Conservation (phyloP, 305 asterid species). For the Fraxinus angustifolia region DNA sequence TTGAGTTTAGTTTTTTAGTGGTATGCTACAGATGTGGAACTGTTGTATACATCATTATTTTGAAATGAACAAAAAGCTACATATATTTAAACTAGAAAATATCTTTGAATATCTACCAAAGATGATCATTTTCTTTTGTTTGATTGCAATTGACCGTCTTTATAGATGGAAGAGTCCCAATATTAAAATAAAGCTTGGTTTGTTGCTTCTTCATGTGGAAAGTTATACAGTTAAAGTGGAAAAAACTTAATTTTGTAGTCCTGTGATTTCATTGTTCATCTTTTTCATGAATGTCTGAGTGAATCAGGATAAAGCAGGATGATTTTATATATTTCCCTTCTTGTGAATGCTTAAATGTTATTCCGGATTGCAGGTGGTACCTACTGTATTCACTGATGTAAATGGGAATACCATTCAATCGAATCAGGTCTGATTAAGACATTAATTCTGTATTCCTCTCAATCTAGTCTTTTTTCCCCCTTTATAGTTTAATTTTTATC, state of each 20-base stretch:
- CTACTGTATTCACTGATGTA: constrained; percentile 84
- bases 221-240: neutral
- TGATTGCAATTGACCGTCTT: neutral
- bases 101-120: neutral
- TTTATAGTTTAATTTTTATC: neutral
- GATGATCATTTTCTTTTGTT: neutral
- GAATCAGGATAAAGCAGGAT: neutral
- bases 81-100: neutral
- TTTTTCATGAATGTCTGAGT: neutral
- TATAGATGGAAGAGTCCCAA: neutral
- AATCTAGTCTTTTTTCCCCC: neutral
- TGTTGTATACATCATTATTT: neutral
- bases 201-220: neutral
- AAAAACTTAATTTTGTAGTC: neutral
- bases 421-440: constrained; percentile 60
- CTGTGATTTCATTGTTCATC: neutral
- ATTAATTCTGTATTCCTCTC: neutral
- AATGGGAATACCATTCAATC: constrained; percentile 72
- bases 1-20: neutral
- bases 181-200: neutral
- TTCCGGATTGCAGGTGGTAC: constrained; percentile 73
- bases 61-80: neutral
- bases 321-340: neutral
- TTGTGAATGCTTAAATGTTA: constrained; percentile 8
- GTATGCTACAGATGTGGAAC: neutral